Evolutionary conservation across 108 stramenopile species (phyloP), one percentile per base, ranked within the genome.

Genomic region (Conticribra weissflogii): DNA sequence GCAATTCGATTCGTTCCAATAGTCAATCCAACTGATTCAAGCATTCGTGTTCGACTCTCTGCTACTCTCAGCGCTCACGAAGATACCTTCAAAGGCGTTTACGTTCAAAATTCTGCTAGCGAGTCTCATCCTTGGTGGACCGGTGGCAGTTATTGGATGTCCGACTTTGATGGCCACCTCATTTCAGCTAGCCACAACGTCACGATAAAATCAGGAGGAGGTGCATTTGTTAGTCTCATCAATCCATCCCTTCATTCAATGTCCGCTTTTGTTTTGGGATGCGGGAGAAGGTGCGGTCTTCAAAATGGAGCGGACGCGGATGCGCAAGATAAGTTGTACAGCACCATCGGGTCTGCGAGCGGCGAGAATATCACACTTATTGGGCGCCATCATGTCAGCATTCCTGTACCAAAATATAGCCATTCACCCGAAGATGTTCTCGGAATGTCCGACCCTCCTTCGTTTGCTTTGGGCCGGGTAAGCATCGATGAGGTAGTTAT

Each of bases 161-260:
- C 79, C 22, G 85, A 85, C 32, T 80, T 76, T 47, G 41, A 77
- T 3, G 89, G 93, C 0, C 61, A 85, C 34, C 66, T 92, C n/a
- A 81, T 91, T 31, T 81, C 66, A 14, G 88, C 93, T 27, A 65
- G 81, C 33, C 86, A 94, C 58, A 92, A 92, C 70, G 81, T 90
- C 21, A 84, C 90, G 1, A 76, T 92, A 31, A 83, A 52, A 41
- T 70, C 86, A n/a, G 87, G 87, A 19, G 51, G 73, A 8, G 88
- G 89, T 15, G 84, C 93, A 3, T 76, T 68, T 15, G 76, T 94
- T 24, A 82, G 78, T 58, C 64, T 92, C 22, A 59, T 82, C 22
- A 85, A 85, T 24, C 93, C 93, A 25, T 76, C 85, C 0, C 74
- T 94, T 29, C 79, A 88, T 54, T 61, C 83, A 16, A 86, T 81